These are phyloP conservation scores for Pythium oligandrum DNA, from an alignment of 352 stramenopile genomes.

Conservation along the genomic window DNA sequence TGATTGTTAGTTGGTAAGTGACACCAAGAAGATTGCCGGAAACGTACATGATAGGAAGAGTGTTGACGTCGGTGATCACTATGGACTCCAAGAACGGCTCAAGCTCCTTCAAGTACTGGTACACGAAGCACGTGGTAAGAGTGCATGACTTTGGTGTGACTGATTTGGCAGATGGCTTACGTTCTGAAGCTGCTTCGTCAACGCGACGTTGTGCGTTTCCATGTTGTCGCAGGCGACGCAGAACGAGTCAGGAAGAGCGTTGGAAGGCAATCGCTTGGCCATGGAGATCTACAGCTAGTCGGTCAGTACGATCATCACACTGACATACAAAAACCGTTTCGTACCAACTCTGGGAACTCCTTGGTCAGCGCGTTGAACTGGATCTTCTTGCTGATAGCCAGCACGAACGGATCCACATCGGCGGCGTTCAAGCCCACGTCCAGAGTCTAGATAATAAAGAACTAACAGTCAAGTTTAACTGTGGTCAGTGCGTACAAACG, in stretches of 20 bases:
- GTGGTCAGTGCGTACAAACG: too few relatives aligned
- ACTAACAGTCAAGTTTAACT: too few relatives aligned
- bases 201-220: constrained; percentile 52
- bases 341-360: constrained; percentile 63
- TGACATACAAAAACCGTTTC: not conserved
- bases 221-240: constrained; percentile 62
- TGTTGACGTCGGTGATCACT: constrained; percentile 78
- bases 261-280: constrained; percentile 56
- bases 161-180: constrained; percentile 10
- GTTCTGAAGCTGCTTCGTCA: constrained; percentile 44
- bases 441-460: constrained; percentile 36
- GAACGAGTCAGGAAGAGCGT: constrained; percentile 50
- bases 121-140: not conserved
- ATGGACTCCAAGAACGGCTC: constrained; percentile 71
- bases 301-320: not conserved
- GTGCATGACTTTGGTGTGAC: too few relatives aligned
- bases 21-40: not conserved
- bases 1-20: not conserved
- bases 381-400: constrained; percentile 70
- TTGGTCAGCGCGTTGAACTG: constrained; percentile 67
- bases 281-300: constrained; percentile 37
- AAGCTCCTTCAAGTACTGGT: constrained; percentile 53
- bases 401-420: constrained; percentile 65
- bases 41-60: constrained; percentile 49
- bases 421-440: constrained; percentile 56